Conservation (phyloP, 2,329 filamentous ascomycete species). For the Epicoccum nigrum region DNA sequence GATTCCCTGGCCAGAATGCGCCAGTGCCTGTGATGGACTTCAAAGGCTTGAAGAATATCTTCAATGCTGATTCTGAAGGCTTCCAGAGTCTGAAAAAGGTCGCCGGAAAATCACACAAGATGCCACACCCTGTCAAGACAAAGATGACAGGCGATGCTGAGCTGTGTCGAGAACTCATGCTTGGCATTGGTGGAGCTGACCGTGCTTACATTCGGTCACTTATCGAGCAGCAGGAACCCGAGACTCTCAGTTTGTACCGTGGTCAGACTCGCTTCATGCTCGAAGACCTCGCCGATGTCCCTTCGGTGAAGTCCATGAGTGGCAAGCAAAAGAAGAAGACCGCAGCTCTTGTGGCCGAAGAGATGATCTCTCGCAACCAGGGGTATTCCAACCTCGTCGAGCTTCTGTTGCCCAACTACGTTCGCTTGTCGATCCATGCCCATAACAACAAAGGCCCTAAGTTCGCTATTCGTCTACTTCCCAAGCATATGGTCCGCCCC, state of each 20-base stretch:
- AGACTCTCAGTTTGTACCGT: slow-evolving; percentile 42
- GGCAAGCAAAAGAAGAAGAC: slow-evolving; percentile 46
- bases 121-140: slow-evolving; percentile 40
- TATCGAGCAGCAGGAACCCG: slow-evolving; percentile 37
- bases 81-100: slow-evolving; percentile 32
- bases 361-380: slow-evolving; percentile 53
- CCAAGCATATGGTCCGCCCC: slow-evolving; percentile 38
- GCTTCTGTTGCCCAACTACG: slow-evolving; percentile 53
- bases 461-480: slow-evolving; percentile 51
- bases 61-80: slow-evolving; percentile 31
- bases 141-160: slow-evolving; percentile 36
- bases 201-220: slow-evolving; percentile 33
- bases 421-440: slow-evolving; percentile 58
- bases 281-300: slow-evolving; percentile 40
- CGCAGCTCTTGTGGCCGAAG: slow-evolving; percentile 41
- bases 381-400: slow-evolving; percentile 58
- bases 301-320: slow-evolving; percentile 32
- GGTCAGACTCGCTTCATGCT: slow-evolving; percentile 49
- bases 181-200: slow-evolving; percentile 34
- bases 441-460: slow-evolving; percentile 53
- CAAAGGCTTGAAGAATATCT: slow-evolving; percentile 40
- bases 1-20: slow-evolving; percentile 25
- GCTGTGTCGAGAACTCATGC: slow-evolving; percentile 39
- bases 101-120: slow-evolving; percentile 25
- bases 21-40: slow-evolving; percentile 35